Evolutionary conservation across 257 asterid species (phyloP).

Genomic region (Solanum arcanum): DNA sequence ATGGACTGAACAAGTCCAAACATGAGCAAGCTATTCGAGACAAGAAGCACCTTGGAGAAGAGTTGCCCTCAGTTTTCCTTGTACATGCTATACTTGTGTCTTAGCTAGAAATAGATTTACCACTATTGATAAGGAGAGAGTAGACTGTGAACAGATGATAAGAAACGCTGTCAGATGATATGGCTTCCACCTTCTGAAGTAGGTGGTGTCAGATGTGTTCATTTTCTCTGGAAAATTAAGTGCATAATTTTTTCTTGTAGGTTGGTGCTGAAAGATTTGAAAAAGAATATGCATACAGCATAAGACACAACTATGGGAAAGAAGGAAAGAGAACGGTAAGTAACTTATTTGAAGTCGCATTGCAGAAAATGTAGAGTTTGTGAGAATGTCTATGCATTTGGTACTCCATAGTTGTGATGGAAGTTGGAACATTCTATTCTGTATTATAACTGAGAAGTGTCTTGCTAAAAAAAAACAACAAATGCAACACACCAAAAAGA

Average conservation of each 20-base stretch:
- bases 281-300: constrained; percentile 83
- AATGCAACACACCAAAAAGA: background rate
- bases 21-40: background rate
- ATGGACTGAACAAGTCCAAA: background rate
- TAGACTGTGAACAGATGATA: background rate
- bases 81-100: background rate
- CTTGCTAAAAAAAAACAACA: background rate
- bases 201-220: background rate
- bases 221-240: background rate
- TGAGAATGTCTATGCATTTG: background rate
- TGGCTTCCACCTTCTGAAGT: background rate
- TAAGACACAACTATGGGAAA: constrained; percentile 94
- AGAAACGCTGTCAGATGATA: background rate
- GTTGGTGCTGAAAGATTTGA: constrained; percentile 93
- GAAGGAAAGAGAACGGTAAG: constrained; percentile 97
- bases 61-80: background rate
- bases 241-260: constrained; percentile 25
- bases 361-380: background rate
- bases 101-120: background rate
- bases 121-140: background rate
- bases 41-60: background rate
- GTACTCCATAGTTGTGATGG: background rate
- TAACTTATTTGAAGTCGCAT: background rate
- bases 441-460: background rate
- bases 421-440: background rate